phyloP scores from a whole-genome alignment of 306 rosid genomes.

The Styphnolobium japonicum region DNA sequence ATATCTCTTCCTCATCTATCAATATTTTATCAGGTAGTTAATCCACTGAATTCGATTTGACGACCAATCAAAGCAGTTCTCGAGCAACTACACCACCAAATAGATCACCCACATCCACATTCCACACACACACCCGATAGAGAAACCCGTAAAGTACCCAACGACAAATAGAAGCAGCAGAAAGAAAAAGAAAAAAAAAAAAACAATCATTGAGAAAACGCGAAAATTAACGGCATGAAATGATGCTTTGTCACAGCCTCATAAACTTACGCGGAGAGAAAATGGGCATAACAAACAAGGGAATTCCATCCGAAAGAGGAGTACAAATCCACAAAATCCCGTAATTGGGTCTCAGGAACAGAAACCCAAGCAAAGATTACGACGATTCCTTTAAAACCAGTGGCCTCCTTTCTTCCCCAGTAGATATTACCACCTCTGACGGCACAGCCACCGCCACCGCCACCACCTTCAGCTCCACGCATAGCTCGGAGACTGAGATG shows the following conservation, averaged over 20 bases:
- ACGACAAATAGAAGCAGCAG: background rate
- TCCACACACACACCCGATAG: too few relatives aligned
- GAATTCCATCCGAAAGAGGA: conserved; percentile 83
- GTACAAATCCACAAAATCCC: conserved; percentile 62
- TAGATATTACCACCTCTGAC: conserved; percentile 50
- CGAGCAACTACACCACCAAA: background rate
- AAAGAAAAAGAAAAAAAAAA: too few relatives aligned
- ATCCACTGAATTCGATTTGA: background rate
- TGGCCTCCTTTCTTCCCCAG: conserved; percentile 73
- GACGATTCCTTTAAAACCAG: conserved; percentile 66
- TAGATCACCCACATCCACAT: too few relatives aligned
- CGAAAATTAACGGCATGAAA: too few relatives aligned
- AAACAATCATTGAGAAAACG: background rate
- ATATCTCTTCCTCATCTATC: background rate
- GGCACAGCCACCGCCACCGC: background rate
- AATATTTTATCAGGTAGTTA: background rate
- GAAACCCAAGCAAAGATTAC: conserved; percentile 93
- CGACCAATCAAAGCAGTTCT: conserved; percentile 7
- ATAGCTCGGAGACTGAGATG: conserved; percentile 43
- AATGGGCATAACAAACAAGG: conserved; percentile 79
- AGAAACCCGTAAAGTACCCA: background rate
- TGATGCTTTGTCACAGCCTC: too few relatives aligned
- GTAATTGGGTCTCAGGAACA: conserved; percentile 48
- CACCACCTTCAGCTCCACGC: conserved; percentile 40
- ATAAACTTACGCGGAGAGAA: conserved; percentile 76